Conservation (phyloP, 768 basidiomycete genomes). For the Auricularia auricula-judae region DNA sequence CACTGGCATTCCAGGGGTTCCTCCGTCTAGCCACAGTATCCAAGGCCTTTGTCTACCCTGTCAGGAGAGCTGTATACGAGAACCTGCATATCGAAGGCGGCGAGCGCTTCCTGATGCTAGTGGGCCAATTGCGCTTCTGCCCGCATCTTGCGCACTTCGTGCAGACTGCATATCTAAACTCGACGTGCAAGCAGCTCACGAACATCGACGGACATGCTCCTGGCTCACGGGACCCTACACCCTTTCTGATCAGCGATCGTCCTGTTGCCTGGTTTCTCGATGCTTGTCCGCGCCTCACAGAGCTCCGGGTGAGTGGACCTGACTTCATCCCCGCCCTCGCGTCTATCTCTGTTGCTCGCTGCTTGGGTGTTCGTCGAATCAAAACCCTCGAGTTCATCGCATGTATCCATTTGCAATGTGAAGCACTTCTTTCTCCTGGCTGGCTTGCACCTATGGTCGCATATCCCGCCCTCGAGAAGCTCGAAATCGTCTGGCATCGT, state of each 20-base stretch:
- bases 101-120: not conserved
- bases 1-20: not conserved
- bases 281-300: not conserved
- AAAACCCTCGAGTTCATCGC: not conserved
- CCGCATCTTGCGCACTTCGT: not conserved
- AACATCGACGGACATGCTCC: not conserved
- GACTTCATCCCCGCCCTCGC: not conserved
- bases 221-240: not conserved
- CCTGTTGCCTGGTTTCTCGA: not conserved
- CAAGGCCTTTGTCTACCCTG: not conserved
- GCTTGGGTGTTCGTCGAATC: not conserved
- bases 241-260: not conserved
- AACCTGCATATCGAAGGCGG: not conserved
- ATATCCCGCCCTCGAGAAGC: not conserved
- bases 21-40: not conserved
- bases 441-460: not conserved
- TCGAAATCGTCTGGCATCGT: not conserved
- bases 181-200: not conserved
- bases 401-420: not conserved
- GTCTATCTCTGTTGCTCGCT: not conserved
- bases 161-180: not conserved
- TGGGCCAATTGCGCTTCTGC: not conserved
- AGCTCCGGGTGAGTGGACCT: not conserved
- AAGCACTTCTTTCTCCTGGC: not conserved
- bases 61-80: not conserved